Conservation (phyloP, 371 early-diverging fungal genomes). For the Mucor saturninus region DNA sequence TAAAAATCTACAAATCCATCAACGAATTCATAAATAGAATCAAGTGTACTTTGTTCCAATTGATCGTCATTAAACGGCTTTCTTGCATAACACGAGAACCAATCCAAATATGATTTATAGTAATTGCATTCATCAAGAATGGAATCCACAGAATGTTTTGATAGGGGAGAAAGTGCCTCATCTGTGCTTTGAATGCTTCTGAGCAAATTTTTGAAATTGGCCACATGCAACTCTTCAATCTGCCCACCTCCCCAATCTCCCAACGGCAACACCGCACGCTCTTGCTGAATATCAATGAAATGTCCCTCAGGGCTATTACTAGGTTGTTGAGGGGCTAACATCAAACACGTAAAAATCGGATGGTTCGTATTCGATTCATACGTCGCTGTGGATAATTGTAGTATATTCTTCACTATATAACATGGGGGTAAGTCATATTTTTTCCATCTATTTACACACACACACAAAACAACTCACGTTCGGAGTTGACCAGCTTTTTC, state of each 20-base stretch:
- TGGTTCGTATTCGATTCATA: conserved; percentile 28
- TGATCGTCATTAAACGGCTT: conserved; percentile 28
- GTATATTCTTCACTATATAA: conserved; percentile 1
- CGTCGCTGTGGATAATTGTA: not conserved
- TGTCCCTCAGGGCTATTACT: conserved; percentile 17
- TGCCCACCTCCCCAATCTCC: conserved; percentile 39
- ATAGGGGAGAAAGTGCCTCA: not conserved
- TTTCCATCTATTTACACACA: not conserved
- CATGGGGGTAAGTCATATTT: not conserved
- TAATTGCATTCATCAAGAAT: conserved; percentile 37
- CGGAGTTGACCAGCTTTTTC: conserved; percentile 40
- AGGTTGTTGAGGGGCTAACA: conserved; percentile 23
- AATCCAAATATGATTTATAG: conserved; percentile 40
- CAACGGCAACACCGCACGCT: conserved; percentile 31
- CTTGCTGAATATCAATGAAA: conserved; percentile 42
- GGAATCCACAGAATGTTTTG: conserved; percentile 7
- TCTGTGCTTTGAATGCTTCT: conserved; percentile 18
- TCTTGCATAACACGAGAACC: conserved; percentile 46
- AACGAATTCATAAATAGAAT: conserved; percentile 33
- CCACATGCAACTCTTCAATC: conserved; percentile 35
- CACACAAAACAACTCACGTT: conserved; percentile 28
- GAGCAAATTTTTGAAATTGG: conserved; percentile 32
- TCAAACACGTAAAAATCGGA: conserved; percentile 40
- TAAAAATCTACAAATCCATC: conserved; percentile 31
- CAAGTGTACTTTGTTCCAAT: conserved; percentile 27